These are phyloP conservation scores for Scutellaria baicalensis DNA, from an alignment of 257 asterid species.

Conservation along the genomic window DNA sequence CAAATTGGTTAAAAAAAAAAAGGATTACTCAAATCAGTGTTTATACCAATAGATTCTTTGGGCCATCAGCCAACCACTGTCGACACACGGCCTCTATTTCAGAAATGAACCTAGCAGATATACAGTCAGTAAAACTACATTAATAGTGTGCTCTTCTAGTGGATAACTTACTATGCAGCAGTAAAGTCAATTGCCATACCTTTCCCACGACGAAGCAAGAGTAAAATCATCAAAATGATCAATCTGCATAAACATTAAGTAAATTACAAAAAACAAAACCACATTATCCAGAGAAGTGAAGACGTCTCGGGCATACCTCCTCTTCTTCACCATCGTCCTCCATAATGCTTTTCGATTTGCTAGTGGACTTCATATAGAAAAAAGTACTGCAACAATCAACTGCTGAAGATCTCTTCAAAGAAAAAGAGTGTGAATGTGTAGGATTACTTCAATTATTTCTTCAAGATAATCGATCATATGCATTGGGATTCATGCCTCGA, in stretches of 20 bases:
- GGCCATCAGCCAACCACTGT: conserved; percentile 82
- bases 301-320: conserved; percentile 24
- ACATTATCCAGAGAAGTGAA: neutral
- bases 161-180: neutral
- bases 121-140: neutral
- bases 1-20: neutral
- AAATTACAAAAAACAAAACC: neutral
- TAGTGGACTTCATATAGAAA: conserved; percentile 37
- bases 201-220: conserved; percentile 90
- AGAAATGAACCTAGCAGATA: conserved; percentile 63
- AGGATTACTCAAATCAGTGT: conserved; percentile 2
- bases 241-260: conserved; percentile 44
- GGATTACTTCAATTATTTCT: too few species aligned
- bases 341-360: conserved; percentile 22
- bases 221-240: conserved; percentile 90
- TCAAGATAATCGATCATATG: neutral
- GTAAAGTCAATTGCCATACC: conserved; percentile 29
- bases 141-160: neutral
- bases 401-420: neutral
- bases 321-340: conserved; percentile 47
- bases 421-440: neutral
- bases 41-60: conserved; percentile 69
- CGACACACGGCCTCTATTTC: conserved; percentile 88
- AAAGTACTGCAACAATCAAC: conserved; percentile 1
- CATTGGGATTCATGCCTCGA: neutral